Evolutionary conservation across 1,284 basidiomycete species (phyloP).

Genomic region (Rhodotorula sp.): DNA sequence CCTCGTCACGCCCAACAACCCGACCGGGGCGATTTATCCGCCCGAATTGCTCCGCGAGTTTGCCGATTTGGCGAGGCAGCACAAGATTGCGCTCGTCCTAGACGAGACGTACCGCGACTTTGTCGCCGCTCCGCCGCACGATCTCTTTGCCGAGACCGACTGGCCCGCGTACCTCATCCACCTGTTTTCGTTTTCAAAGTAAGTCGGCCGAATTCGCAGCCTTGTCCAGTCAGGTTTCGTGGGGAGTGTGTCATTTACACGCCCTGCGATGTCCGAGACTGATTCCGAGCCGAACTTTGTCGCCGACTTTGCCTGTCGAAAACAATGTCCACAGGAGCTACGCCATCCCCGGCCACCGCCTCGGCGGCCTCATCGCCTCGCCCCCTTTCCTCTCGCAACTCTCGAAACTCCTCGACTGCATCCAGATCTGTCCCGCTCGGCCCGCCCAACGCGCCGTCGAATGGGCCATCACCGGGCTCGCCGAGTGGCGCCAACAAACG

Average conservation of each 20-base stretch:
- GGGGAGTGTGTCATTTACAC: too few species aligned
- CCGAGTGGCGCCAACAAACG: slow-evolving; percentile 54
- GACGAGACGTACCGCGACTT: slow-evolving; percentile 90
- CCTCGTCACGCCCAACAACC: slow-evolving; percentile 73
- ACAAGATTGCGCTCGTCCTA: slow-evolving; percentile 65
- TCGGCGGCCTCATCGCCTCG: slow-evolving; percentile 72
- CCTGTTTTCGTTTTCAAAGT: slow-evolving; percentile 66
- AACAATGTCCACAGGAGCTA: slow-evolving; percentile 60
- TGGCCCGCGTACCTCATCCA: slow-evolving; percentile 69
- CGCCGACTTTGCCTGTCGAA: too few species aligned
- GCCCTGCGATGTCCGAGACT: too few species aligned
- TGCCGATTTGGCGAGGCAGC: slow-evolving; percentile 60
- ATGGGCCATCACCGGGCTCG: slow-evolving; percentile 34
- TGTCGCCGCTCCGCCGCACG: slow-evolving; percentile 44
- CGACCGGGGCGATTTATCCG: slow-evolving; percentile 72
- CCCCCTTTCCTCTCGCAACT: slow-evolving; percentile 59
- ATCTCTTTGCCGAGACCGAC: slow-evolving; percentile 46
- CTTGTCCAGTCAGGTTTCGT: too few species aligned
- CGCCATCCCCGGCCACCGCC: slow-evolving; percentile 77
- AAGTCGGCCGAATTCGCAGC: slow-evolving; percentile 29
- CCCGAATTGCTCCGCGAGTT: slow-evolving; percentile 63
- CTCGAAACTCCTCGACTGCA: slow-evolving; percentile 69
- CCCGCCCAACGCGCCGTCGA: slow-evolving; percentile 67
- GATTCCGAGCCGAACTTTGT: background rate
- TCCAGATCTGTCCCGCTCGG: slow-evolving; percentile 72